Conservation (phyloP, 2,329 filamentous ascomycete species). For the Pseudogymnoascus sp. region DNA sequence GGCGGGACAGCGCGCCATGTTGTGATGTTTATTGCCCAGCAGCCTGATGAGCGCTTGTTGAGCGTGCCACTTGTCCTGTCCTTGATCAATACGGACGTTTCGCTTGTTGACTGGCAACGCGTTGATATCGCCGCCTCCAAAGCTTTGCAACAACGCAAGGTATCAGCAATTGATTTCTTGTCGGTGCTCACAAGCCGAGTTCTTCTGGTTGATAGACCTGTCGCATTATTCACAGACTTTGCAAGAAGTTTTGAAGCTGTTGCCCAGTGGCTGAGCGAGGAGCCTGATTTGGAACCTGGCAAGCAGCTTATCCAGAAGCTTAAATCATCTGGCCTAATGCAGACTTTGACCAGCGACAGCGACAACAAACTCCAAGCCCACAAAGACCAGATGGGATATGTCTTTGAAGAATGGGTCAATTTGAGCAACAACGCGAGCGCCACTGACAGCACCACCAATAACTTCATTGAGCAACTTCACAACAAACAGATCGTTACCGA, state of each 20-base stretch:
- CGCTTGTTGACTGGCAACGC: slow-evolving; percentile 48
- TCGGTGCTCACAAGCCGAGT: slow-evolving; percentile 71
- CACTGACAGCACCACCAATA: slow-evolving; percentile 61
- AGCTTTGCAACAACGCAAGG: slow-evolving; percentile 63
- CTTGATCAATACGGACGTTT: slow-evolving; percentile 50
- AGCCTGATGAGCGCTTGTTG: slow-evolving; percentile 48
- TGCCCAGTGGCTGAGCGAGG: slow-evolving; percentile 72
- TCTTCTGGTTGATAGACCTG: slow-evolving; percentile 68
- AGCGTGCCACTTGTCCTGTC: slow-evolving; percentile 51
- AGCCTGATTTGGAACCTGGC: slow-evolving; percentile 57
- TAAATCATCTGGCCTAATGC: slow-evolving; percentile 44
- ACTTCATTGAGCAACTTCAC: slow-evolving; percentile 82
- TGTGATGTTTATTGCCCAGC: slow-evolving; percentile 48
- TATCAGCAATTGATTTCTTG: slow-evolving; percentile 70
- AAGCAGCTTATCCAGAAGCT: slow-evolving; percentile 65
- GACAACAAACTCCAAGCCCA: slow-evolving; percentile 53
- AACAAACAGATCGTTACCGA: slow-evolving; percentile 63
- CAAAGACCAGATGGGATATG: slow-evolving; percentile 82
- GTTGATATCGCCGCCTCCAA: slow-evolving; percentile 68
- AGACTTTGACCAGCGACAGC: slow-evolving; percentile 45
- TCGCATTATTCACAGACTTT: slow-evolving; percentile 78
- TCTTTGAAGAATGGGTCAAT: slow-evolving; percentile 92
- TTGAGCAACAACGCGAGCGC: slow-evolving; percentile 71
- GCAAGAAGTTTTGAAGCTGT: slow-evolving; percentile 73
- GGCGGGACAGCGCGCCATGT: slow-evolving; percentile 48